Evolutionary conservation across 1,284 basidiomycete genomes (phyloP), one percentile per base, ranked within the genome.

Genomic region (Stereum hirsutum): DNA sequence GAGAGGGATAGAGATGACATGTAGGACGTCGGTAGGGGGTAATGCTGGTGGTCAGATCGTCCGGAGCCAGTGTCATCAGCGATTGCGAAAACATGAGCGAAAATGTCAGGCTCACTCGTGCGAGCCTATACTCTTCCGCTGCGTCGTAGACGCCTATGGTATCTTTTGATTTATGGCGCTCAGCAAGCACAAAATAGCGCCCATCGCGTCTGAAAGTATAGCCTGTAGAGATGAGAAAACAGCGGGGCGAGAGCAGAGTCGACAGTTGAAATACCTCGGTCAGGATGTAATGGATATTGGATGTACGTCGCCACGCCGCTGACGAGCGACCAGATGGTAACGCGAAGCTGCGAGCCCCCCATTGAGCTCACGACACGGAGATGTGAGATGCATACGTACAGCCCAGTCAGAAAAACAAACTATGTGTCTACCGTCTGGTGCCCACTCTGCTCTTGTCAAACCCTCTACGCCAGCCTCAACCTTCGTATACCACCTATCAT

Each of bases 381-480:
- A 41, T 23, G 20, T 21, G 39, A 20, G 39, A 35, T n/a, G 5
- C 42, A 27, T 4, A 75, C 88, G 67, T 62, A 93, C 90, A 50
- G 82, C 84, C 79, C 86, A 87, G 51, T 91, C 86, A 3, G 87
- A 89, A 61, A 89, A 92, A 51, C 86, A 90, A n/a, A 92, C 61
- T 3, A 93, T 68, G 14, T 78, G 78, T 33, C 87, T 70, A 6
- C 85, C 87, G 52, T 87, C 83, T 2, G 82, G 84, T 0, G 84
- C 85, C 89, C 89, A 94, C 56, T 91, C 87, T 12, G 81, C 86
- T 54, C 78, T 83, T 12, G 78, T 71, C 31, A 93, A 72, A 10
- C 89, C 89, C 66, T 92, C 90, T n/a, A 78, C 71, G 7, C 89
- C 88, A 4, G 80, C 70, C 52, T 87, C 82, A 51, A 83, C 82